Evolutionary conservation across 2,329 filamentous ascomycete species (phyloP).

Genomic region (Pezicula rhizophila): DNA sequence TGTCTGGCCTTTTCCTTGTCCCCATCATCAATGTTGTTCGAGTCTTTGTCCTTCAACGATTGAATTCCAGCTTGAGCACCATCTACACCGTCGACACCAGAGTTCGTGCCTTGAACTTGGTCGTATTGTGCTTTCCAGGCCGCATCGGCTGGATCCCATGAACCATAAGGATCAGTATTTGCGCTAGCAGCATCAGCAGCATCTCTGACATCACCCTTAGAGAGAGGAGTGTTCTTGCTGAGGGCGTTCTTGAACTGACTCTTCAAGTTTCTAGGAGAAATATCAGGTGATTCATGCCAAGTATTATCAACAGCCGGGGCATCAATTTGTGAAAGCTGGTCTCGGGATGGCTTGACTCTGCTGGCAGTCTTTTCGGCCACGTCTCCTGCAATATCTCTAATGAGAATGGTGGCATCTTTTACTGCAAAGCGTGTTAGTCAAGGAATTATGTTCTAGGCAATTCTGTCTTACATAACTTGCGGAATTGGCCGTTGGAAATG

Average conservation of each 20-base stretch:
- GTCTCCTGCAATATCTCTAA: constrained; percentile 89
- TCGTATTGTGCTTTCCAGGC: constrained; percentile 40
- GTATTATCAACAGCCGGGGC: constrained; percentile 81
- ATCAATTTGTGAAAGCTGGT: constrained; percentile 72
- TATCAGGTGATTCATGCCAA: constrained; percentile 82
- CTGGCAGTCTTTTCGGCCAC: constrained; percentile 73
- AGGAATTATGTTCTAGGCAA: not conserved
- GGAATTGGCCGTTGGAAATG: constrained; percentile 82
- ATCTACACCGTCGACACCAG: constrained; percentile 45
- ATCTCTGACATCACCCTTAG: constrained; percentile 53
- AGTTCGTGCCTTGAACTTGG: constrained; percentile 34
- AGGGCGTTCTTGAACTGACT: constrained; percentile 55
- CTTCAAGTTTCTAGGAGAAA: constrained; percentile 65
- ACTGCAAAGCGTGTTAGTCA: constrained; percentile 36
- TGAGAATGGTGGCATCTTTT: constrained; percentile 70
- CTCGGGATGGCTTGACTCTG: constrained; percentile 70
- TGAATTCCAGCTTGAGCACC: constrained; percentile 33
- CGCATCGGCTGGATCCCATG: constrained; percentile 49
- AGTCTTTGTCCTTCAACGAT: constrained; percentile 48
- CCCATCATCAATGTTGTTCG: constrained; percentile 57
- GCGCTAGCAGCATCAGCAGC: constrained; percentile 51
- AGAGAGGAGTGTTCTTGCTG: constrained; percentile 47
- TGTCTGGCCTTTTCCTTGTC: constrained; percentile 39
- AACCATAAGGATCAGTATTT: constrained; percentile 48
- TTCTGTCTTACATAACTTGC: constrained; percentile 17